Percentiles rank a stretch among this genome's conserved stretches.
These are phyloP conservation scores for Linaria vulgaris DNA, from an alignment of 257 asterid genomes.

Conservation along the genomic window DNA sequence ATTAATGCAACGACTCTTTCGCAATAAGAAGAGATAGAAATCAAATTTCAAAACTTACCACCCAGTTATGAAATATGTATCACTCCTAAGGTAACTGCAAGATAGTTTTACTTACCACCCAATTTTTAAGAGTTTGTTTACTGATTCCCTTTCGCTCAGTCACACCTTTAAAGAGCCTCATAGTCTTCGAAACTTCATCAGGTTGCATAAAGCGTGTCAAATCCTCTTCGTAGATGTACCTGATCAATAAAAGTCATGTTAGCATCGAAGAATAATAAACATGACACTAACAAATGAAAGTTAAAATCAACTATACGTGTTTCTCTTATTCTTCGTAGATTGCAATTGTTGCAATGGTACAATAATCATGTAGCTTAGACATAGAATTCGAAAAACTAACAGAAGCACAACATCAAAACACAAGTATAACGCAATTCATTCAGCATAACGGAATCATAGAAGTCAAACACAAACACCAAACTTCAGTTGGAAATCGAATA, in stretches of 20 bases:
- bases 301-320: background rate
- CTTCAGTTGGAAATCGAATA: background rate
- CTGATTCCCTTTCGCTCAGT: slow-evolving; percentile 48
- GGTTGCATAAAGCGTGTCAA: slow-evolving; percentile 49
- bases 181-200: slow-evolving; percentile 47
- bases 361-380: too few relatives aligned
- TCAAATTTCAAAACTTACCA: too few relatives aligned
- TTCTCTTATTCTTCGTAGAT: too few relatives aligned
- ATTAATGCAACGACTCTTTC: too few relatives aligned
- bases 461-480: background rate
- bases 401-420: too few relatives aligned
- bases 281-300: background rate
- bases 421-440: too few relatives aligned
- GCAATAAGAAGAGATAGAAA: too few relatives aligned
- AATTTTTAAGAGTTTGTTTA: slow-evolving; percentile 46
- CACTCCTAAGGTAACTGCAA: too few relatives aligned
- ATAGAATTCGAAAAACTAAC: too few relatives aligned
- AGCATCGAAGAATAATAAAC: slow-evolving; percentile 2
- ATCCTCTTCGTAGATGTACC: slow-evolving; percentile 44
- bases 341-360: too few relatives aligned
- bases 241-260: slow-evolving; percentile 15
- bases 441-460: too few relatives aligned
- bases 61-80: too few relatives aligned
- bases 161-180: slow-evolving; percentile 41
- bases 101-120: slow-evolving; percentile 38